Evolutionary conservation across 805 yeast genomes (phyloP), one percentile per base, ranked within the genome.

Genomic region (Cephaloascus fragrans): DNA sequence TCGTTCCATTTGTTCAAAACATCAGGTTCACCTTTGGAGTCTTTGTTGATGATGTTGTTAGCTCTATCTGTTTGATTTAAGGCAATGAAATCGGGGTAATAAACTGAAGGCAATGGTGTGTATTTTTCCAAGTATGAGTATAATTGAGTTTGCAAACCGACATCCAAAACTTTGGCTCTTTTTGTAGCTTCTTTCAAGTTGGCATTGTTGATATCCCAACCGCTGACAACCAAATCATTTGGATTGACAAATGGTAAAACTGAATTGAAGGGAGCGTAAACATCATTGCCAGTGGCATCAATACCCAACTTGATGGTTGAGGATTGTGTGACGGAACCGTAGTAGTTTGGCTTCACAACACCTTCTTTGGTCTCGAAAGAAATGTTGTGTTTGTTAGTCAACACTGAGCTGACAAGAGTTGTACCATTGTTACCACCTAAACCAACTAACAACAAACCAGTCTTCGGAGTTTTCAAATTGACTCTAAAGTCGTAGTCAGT

Each of bases 351-450:
- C 46, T 70, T 69, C 36, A 77, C 71, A 19, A 68, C 70, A 39
- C 96, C 95, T 40, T 79, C 80, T 64, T 87, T 88, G 51, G 83
- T 87, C 55, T 84, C 78, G 67, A 89, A 89, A 38, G 75, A 62
- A 46, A 89, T 59, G 45, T 83, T 73, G 58, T 84, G 72, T 53
- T 81, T 86, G 70, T 89, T 89, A 43, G 97, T 95, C 47, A 83
- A 74, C 38, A 80, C 71, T 8, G 96, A 81, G 35, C 90, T 88
- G 39, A 88, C 76, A 47, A 90, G 71, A 12, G 97, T 89, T 42
- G 96, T 74, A 61, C 97, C 97, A 56, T 89, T 89, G 71, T 89
- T 89, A 62, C 97, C 97, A 51, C 97, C 97, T 48, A 89, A 71
- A 50, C 97, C 97, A 28, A 89, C 97, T 45, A 90, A 71, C 77